Conservation (phyloP, 352 stramenopile genomes). For the Globisporangium perplexum region DNA sequence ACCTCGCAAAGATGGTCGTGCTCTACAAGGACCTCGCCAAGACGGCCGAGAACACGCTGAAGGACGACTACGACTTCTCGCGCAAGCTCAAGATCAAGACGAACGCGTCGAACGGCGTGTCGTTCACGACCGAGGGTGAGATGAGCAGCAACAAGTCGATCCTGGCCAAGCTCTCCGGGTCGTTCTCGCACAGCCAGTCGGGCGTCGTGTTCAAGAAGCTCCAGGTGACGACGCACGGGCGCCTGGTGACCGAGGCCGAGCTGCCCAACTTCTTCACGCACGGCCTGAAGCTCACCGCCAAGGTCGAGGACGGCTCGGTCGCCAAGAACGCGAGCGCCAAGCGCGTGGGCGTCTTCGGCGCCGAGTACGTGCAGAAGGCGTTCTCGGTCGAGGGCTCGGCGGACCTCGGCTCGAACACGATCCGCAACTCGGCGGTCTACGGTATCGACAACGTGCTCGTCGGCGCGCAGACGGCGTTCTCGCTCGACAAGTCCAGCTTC, state of each 20-base stretch:
- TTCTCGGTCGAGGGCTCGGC: slow-evolving; percentile 55
- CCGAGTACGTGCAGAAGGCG: slow-evolving; percentile 65
- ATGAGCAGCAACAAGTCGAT: slow-evolving; percentile 87
- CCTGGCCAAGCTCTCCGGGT: slow-evolving; percentile 71
- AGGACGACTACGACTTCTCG: slow-evolving; percentile 88
- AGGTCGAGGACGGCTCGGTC: slow-evolving; percentile 77
- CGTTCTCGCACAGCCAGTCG: slow-evolving; percentile 57
- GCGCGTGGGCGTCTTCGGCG: slow-evolving; percentile 66
- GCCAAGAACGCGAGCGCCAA: slow-evolving; percentile 77
- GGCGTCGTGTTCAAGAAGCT: slow-evolving; percentile 84
- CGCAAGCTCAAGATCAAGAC: slow-evolving; percentile 91
- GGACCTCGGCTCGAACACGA: slow-evolving; percentile 50
- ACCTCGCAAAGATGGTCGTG: slow-evolving; percentile 68
- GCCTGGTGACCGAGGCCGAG: slow-evolving; percentile 71
- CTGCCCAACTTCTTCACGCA: slow-evolving; percentile 75
- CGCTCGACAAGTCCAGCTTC: slow-evolving; percentile 77
- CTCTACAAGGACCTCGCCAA: slow-evolving; percentile 87
- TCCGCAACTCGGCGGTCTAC: slow-evolving; percentile 66
- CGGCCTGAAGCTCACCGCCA: slow-evolving; percentile 77
- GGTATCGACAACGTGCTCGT: slow-evolving; percentile 75
- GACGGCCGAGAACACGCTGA: slow-evolving; percentile 79
- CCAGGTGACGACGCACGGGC: slow-evolving; percentile 79
- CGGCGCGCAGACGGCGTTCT: slow-evolving; percentile 66
- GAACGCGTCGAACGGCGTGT: slow-evolving; percentile 80
- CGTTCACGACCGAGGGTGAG: slow-evolving; percentile 83